Evolutionary conservation across 805 yeast genomes (phyloP), one percentile per base, ranked within the genome.

Genomic region (Yarrowia porcina): DNA sequence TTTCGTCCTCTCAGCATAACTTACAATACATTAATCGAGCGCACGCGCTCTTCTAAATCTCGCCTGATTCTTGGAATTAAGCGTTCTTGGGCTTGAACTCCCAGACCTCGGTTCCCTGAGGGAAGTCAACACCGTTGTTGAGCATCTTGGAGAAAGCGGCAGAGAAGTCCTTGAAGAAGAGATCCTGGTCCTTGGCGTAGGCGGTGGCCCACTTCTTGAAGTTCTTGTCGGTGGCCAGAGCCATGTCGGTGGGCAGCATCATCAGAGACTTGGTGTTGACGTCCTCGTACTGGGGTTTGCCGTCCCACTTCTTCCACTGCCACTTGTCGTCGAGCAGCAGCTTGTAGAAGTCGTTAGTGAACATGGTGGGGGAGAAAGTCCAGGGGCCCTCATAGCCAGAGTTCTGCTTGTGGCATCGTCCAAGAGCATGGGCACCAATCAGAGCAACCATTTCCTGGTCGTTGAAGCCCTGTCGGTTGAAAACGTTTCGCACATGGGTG

Each of bases 231-330:
- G 82, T 77, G 9, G 82, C 69, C 32, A 87, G 73, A 15, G 88
- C 85, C 77, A 83, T 79, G 70, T 89, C 96, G 12, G 93, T 82
- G 38, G 87, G 89, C 63, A 89, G 73, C 96, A 89, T 89, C 93
- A 89, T 88, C 68, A 87, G 79, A 1, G 77, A 70, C 44, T 84
- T 83, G 61, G 83, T 79, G 50, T 75, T 77, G 54, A 78, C 80
- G 69, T 83, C 85, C 67, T 80, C 81, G 74, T 80, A 87, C 78
- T 83, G 90, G 66, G 78, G 78, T 71, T 82, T 83, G 61, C 87
- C 88, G 68, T 76, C 76, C 85, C 90, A 80, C 72, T 84, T 76
- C 71, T 83, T 78, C 77, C 77, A 71, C 61, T 73, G 76, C 86
- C 84, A 79, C 61, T 79, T 75, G 67, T 84, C 86, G 57, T 82